A percentile compares a stretch with the other conserved stretches of the same genome.
Conservation (phyloP, 2,329 filamentous ascomycete genomes). For the Cytospora chrysosperma region DNA sequence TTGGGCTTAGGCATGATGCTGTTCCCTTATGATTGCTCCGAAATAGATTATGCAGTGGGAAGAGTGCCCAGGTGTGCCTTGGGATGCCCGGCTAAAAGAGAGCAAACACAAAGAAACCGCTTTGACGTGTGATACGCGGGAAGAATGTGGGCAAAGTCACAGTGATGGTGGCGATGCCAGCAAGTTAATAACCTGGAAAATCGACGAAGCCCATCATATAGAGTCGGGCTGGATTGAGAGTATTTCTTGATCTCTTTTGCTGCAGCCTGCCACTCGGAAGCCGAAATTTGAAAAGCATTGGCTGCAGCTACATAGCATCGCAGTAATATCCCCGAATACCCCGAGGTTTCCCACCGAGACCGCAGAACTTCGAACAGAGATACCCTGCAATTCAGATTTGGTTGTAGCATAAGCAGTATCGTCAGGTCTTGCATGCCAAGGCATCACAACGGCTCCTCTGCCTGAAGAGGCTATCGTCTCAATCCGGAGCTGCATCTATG, state of each 20-base stretch:
- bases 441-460: too few species aligned
- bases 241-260: neutral
- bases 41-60: neutral
- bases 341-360: neutral
- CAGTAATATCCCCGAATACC: neutral
- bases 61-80: neutral
- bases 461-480: too few species aligned
- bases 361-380: neutral
- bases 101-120: too few species aligned
- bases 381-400: neutral
- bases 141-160: neutral
- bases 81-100: neutral
- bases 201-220: too few species aligned
- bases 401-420: neutral
- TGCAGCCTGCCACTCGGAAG: neutral
- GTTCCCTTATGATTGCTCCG: neutral
- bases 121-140: neutral
- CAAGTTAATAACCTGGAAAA: too few species aligned
- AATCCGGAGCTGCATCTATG: too few species aligned
- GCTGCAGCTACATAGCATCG: slow-evolving; percentile 10
- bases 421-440: neutral
- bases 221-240: neutral
- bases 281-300: slow-evolving; percentile 15
- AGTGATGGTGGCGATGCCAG: neutral
- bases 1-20: slow-evolving; percentile 13